Percentiles rank a stretch among this genome's conserved stretches.
These are phyloP conservation scores for Eutypella sp. DNA, from an alignment of 2,329 filamentous ascomycete species.

Conservation along the genomic window DNA sequence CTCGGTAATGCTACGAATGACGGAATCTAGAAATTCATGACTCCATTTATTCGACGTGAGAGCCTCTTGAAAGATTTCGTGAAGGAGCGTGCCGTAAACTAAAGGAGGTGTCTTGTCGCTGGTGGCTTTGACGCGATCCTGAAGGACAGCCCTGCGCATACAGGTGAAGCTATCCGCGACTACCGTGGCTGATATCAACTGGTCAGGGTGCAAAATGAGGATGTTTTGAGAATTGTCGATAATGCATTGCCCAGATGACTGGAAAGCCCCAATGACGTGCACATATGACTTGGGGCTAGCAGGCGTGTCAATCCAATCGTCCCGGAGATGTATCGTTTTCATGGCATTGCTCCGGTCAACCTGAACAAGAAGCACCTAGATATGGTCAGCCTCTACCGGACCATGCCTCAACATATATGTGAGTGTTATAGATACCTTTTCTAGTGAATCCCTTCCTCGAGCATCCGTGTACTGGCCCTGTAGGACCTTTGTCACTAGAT, in stretches of 20 bases:
- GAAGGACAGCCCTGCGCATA: slow-evolving; percentile 82
- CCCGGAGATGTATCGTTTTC: slow-evolving; percentile 70
- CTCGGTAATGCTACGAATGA: slow-evolving; percentile 65
- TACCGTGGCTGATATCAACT: slow-evolving; percentile 89
- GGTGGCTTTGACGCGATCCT: slow-evolving; percentile 91
- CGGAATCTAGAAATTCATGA: slow-evolving; percentile 55
- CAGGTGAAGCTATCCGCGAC: slow-evolving; percentile 96
- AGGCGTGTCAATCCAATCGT: slow-evolving; percentile 80
- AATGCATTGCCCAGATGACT: slow-evolving; percentile 64
- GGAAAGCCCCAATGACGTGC: slow-evolving; percentile 79
- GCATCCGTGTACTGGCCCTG: slow-evolving; percentile 63
- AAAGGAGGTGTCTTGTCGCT: slow-evolving; percentile 74
- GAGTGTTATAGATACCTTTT: slow-evolving; percentile 58
- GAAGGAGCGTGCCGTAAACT: slow-evolving; percentile 88
- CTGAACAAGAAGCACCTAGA: slow-evolving; percentile 73
- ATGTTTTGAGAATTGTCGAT: slow-evolving; percentile 80
- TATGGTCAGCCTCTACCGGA: slow-evolving; percentile 10
- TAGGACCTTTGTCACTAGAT: slow-evolving; percentile 71
- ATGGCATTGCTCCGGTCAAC: slow-evolving; percentile 64
- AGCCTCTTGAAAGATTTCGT: slow-evolving; percentile 92
- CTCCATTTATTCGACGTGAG: slow-evolving; percentile 81
- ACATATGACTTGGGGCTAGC: slow-evolving; percentile 72
- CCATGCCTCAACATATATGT: neutral
- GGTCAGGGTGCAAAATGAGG: slow-evolving; percentile 88
- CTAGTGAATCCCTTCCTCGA: slow-evolving; percentile 52